Base-by-base conservation (phyloP, 495 filamentous ascomycete genomes). In the Amorphotheca resinae region DNA sequence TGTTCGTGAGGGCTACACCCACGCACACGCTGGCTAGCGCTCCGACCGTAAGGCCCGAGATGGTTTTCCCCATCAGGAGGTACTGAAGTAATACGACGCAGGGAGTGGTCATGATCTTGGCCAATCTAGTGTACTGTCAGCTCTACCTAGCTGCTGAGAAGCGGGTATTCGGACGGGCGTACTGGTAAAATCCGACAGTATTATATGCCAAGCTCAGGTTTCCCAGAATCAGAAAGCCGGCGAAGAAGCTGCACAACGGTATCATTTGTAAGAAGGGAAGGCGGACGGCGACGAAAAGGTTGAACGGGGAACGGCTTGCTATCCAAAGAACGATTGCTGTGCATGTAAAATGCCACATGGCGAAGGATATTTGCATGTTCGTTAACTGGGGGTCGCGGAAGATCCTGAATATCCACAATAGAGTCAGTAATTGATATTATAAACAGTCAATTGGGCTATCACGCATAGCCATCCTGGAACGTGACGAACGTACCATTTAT, bases 271-370 rank as follows among this genome's bases (percentile, higher is more conserved):
- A 43, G 28, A 60, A 55, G 7, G 59, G 55, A 8, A 64, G 41
- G 11, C 59, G 57, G 31, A 64, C 38, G 8, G 53, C 51, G 18
- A 56, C 53, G 49, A 64, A 64, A 33, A 59, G 54, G 41, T 56
- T 50, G 55, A 64, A 62, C 11, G 61, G 59, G 4, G 42, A 42
- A 3, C 46, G 51, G 37, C 45, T 53, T 4, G 59, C 51, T 22
- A 62, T 37, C 43, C 46, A 64, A 16, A 64, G 52, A 6, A 59
- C 57, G 18, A 55, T 46, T 9, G 53, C 42, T 9, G 61, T 64
- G 41, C 58, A 60, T n/a, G 54, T 52, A 50, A 64, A 64, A 50
- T 64, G 61, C 59, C 59, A 64, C 55, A 62, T 62, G 4, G 54
- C 54, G 22, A 57, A 55, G 5, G 45, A 40, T 15, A 57, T 48